Evolutionary conservation across 108 stramenopile genomes (phyloP).

Genomic region (Stephanodiscus minutulus): DNA sequence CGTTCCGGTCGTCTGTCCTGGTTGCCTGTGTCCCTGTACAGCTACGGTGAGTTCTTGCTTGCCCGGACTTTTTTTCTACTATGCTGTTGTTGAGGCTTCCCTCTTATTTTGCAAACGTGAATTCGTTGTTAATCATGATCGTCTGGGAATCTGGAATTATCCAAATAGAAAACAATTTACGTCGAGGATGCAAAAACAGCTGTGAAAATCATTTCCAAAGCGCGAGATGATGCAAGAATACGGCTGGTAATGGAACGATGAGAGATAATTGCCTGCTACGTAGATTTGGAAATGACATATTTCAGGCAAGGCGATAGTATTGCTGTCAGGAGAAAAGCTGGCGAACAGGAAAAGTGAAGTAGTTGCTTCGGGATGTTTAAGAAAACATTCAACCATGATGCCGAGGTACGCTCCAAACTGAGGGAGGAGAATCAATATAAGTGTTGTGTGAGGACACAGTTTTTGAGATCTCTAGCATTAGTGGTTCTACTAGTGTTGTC

Average conservation of each 20-base stretch:
- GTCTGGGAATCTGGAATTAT: not conserved
- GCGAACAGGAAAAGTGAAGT: no score
- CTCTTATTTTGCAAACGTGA: not conserved
- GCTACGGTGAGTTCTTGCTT: constrained; percentile 38
- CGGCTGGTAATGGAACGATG: constrained; percentile 43
- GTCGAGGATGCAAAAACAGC: constrained; percentile 56
- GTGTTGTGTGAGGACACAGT: no score
- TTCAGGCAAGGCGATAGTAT: not conserved
- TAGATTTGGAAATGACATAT: not conserved
- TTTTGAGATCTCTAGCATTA: no score
- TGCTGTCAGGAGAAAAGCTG: not conserved
- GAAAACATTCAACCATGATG: no score
- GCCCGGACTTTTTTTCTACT: not conserved
- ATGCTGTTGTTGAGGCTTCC: not conserved
- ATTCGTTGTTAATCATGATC: not conserved
- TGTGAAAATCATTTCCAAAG: constrained; percentile 48
- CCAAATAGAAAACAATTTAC: constrained; percentile 31
- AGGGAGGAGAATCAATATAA: no score
- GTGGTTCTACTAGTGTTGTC: no score
- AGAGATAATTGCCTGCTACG: not conserved
- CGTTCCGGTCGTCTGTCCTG: constrained; percentile 45
- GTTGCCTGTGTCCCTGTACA: constrained; percentile 40
- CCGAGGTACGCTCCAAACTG: no score
- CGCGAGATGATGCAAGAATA: constrained; percentile 57
- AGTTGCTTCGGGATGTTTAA: no score